Percentiles rank a stretch among this genome's conserved stretches.
Conservation (phyloP, 139 green algal genomes). For the Micromonas pusilla region DNA sequence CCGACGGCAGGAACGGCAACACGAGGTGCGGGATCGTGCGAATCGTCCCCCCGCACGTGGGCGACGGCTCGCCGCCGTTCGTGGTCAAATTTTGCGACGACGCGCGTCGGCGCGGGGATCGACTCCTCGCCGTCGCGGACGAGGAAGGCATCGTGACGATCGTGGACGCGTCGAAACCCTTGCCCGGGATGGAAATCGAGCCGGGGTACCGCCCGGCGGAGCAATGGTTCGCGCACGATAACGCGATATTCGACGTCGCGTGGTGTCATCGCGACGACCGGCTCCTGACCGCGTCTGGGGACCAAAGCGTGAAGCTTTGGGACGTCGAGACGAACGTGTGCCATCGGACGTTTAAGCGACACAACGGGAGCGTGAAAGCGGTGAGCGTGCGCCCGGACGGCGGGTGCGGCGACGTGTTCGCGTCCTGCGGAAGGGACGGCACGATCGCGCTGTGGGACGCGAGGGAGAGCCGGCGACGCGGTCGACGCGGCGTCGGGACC, state of each 20-base stretch:
- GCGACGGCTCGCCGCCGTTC: neutral
- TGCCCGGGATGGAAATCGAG: constrained; percentile 21
- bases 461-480: constrained; percentile 11
- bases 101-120: neutral
- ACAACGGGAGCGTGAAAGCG: constrained; percentile 64
- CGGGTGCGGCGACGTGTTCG: constrained; percentile 3
- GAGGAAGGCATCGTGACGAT: constrained; percentile 71
- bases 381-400: constrained; percentile 31
- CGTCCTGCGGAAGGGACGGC: constrained; percentile 49
- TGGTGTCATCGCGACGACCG: constrained; percentile 53
- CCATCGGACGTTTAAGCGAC: constrained; percentile 47
- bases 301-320: constrained; percentile 60
- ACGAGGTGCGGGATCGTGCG: neutral
- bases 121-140: constrained; percentile 61
- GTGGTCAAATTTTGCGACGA: neutral
- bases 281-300: constrained; percentile 66
- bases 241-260: constrained; percentile 71
- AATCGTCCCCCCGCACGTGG: neutral
- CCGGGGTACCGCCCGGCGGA: neutral
- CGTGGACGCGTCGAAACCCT: constrained; percentile 38
- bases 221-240: constrained; percentile 63
- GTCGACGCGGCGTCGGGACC: neutral
- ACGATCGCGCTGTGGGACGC: constrained; percentile 65
- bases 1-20: neutral
- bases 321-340: constrained; percentile 45